phyloP scores from a whole-genome alignment of 2,329 filamentous ascomycete species.

The Knoxdaviesia capensis region DNA sequence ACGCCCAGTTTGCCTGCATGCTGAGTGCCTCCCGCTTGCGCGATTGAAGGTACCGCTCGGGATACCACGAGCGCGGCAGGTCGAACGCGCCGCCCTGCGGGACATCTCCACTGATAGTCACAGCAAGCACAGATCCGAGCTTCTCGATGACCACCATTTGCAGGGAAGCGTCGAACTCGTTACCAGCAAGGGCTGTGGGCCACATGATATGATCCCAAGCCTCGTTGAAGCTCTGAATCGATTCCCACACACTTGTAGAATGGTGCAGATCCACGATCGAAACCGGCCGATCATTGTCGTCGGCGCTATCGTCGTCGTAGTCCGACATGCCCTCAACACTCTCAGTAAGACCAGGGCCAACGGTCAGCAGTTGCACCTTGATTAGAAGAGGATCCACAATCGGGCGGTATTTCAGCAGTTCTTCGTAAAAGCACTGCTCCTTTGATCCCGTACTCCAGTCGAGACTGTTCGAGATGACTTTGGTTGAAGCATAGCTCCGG shows the following conservation, averaged over 20 bases:
- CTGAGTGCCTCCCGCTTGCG: constrained; percentile 21
- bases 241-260: constrained; percentile 14
- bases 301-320: constrained; percentile 5
- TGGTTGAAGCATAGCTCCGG: constrained; percentile 35
- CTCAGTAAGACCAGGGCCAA: no score
- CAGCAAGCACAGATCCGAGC: constrained; percentile 27
- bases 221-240: constrained; percentile 24
- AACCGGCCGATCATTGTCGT: constrained; percentile 16
- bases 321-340: background rate
- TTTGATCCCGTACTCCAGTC: no score
- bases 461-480: constrained; percentile 18
- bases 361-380: no score
- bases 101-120: constrained; percentile 22
- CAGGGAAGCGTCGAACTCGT: constrained; percentile 14
- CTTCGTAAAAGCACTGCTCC: no score
- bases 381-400: no score
- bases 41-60: constrained; percentile 28
- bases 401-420: no score
- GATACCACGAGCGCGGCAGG: constrained; percentile 29
- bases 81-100: constrained; percentile 21
- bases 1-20: constrained; percentile 3
- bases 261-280: constrained; percentile 21
- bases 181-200: constrained; percentile 18
- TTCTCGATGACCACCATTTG: constrained; percentile 23
- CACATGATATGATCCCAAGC: constrained; percentile 27